Evolutionary conservation across 495 filamentous ascomycete species (phyloP), one percentile per base, ranked within the genome.

Genomic region (Polyplosphaeria fusca): DNA sequence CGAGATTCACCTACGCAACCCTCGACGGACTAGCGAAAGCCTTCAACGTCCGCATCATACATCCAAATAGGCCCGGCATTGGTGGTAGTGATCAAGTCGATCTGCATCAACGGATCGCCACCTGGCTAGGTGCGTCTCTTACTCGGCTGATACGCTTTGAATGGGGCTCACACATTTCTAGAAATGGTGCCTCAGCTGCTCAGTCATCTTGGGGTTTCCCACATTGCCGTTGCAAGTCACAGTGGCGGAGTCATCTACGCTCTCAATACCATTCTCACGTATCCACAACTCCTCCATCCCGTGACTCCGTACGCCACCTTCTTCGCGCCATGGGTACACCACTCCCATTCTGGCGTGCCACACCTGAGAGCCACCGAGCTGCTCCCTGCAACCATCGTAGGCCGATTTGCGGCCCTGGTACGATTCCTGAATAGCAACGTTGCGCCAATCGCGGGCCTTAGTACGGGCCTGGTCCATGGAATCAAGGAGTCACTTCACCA

Each of bases 271-370:
- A 26, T 64, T 1, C 46, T 57, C 30, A 45, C 49, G 24, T 43
- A 50, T 26, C 61, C 61, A 16, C 39, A 64, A 38, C 23, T 67
- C 20, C 52, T 67, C 19, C 50, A 52, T 30, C 64, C 64, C 2
- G 41, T 14, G 9, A 54, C 16, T 9, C 61, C 61, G 11, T 64
- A 60, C 47, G 39, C 52, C 46, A 23, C 44, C 49, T 52, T 64
- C 39, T 55, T 55, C 35, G 61, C 55, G 26, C 61, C 61, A 13
- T 64, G 61, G 61, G 55, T 64, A 1, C 61, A 64, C 35, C 50
- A 24, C 9, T 61, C 57, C 4, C 50, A 64, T 26, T 51, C 61
- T 14, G 32, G 42, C 2, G 26, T 55, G 14, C 23, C 22, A 4
- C 26, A 48, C 2, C 26, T 60, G 32, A 25, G 47, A 42, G 47